Evolutionary conservation across 139 green algal species (phyloP).

Genomic region (Zygnema circumcarinatum): DNA sequence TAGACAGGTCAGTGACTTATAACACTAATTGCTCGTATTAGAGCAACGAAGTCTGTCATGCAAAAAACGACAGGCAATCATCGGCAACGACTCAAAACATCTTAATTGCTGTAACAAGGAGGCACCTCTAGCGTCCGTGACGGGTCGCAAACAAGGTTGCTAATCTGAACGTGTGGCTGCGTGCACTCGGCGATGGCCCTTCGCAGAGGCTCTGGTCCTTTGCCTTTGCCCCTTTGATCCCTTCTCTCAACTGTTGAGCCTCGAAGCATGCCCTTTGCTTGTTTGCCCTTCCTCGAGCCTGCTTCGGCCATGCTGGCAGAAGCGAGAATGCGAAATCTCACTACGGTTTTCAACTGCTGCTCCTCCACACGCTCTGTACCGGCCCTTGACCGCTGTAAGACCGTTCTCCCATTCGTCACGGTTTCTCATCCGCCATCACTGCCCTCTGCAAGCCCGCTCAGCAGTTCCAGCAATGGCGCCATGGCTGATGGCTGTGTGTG

Average conservation of each 20-base stretch:
- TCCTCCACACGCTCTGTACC: too few relatives aligned
- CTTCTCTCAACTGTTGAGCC: not conserved
- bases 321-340: too few relatives aligned
- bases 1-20: not conserved
- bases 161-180: conserved; percentile 15
- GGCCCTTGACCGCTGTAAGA: too few relatives aligned
- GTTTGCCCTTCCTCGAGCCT: not conserved
- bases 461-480: too few relatives aligned
- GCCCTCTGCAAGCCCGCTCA: too few relatives aligned
- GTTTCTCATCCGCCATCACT: too few relatives aligned
- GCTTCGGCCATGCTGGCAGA: not conserved
- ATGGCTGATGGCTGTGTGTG: too few relatives aligned
- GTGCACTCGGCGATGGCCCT: conserved; percentile 49
- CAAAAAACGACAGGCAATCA: not conserved
- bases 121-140: conserved; percentile 5
- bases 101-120: not conserved
- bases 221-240: not conserved
- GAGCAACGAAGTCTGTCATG: not conserved
- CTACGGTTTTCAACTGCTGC: too few relatives aligned
- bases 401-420: too few relatives aligned
- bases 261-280: not conserved
- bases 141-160: not conserved
- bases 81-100: not conserved
- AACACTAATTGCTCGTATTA: not conserved
- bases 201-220: conserved; percentile 48